Evolutionary conservation across 2,329 filamentous ascomycete genomes (phyloP), one percentile per base, ranked within the genome.

Genomic region (Cytospora chrysosperma): DNA sequence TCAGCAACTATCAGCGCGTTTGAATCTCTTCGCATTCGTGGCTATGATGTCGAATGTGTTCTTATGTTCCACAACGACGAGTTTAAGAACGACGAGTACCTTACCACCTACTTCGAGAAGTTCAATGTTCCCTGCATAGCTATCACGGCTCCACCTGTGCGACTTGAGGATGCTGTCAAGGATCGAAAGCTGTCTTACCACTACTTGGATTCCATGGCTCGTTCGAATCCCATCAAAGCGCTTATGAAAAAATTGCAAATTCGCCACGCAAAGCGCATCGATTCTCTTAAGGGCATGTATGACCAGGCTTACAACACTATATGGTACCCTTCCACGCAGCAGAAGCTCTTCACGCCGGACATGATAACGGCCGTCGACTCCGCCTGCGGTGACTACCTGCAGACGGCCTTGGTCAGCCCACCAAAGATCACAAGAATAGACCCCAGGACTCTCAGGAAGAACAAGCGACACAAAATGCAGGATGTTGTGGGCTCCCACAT

Each of bases 291-390:
- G 37, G 79, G 77, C 1, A 87, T 94, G 84, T 77, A 86, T 0
- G 71, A 76, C 1, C 79, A 82, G 49, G 91, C 92, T 0, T 79
- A 86, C 61, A 72, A 82, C 12, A 79, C 79, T 2, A 92, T 96
- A 43, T 96, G 92, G 92, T 94, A 94, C 69, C 92, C 92, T 0
- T 96, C 96, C 70, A 93, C 91, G 0, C 92, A 96, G 69, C 92
- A 96, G 66, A 85, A 85, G 49, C 80, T 83, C 56, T 78, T 91
- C 68, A 78, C 79, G 0, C 75, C 85, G 6, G 75, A 85, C 2
- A 85, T 86, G 17, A 91, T 96, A 53, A 82, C 87, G 0, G 83
- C 87, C 0, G 93, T 96, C 62, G 92, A 96, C 72, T 94, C 91
- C 0, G 92, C 92, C 0, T 84, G 89, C 64, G 90, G 88, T 9